These are phyloP conservation scores for Blastosporella zonata DNA, from an alignment of 1,284 basidiomycete species.

Conservation along the genomic window DNA sequence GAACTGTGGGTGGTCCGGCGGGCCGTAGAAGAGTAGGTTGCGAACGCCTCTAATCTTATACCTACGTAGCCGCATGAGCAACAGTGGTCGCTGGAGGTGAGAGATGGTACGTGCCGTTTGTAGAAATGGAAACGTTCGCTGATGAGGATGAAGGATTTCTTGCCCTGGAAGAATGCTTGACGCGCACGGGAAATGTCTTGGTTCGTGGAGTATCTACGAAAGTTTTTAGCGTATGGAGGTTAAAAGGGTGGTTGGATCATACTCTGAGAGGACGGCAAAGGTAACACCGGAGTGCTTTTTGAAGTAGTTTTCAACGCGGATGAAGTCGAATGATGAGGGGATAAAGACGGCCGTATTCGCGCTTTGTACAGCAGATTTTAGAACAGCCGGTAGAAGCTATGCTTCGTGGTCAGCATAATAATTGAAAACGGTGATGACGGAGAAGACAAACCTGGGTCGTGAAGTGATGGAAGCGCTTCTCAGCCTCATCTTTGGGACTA, in stretches of 20 bases:
- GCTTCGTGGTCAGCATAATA: not conserved
- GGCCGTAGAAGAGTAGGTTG: constrained; percentile 90
- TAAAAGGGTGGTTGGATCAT: constrained; percentile 23
- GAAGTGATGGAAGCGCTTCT: constrained; percentile 86
- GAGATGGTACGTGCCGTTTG: constrained; percentile 54
- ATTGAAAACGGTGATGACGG: not conserved
- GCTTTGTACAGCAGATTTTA: constrained; percentile 91
- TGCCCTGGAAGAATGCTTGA: constrained; percentile 89
- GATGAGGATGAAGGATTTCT: constrained; percentile 84
- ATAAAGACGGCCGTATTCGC: constrained; percentile 87
- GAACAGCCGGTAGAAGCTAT: constrained; percentile 74
- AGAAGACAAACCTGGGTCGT: constrained; percentile 65
- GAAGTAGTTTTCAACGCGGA: constrained; percentile 86
- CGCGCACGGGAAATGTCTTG: constrained; percentile 92
- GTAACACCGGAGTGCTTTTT: constrained; percentile 67
- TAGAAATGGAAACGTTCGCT: constrained; percentile 99
- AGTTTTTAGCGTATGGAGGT: not conserved
- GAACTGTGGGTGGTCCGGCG: constrained; percentile 88
- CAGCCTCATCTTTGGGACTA: constrained; percentile 78
- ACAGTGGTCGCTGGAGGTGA: not conserved
- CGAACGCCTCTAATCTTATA: constrained; percentile 91
- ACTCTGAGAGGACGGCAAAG: constrained; percentile 90
- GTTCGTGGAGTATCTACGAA: constrained; percentile 83
- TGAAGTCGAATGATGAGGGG: constrained; percentile 96
- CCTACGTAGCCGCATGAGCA: constrained; percentile 35